Evolutionary conservation across 2,329 filamentous ascomycete species (phyloP).

Genomic region (Rugonectria rugulosa): DNA sequence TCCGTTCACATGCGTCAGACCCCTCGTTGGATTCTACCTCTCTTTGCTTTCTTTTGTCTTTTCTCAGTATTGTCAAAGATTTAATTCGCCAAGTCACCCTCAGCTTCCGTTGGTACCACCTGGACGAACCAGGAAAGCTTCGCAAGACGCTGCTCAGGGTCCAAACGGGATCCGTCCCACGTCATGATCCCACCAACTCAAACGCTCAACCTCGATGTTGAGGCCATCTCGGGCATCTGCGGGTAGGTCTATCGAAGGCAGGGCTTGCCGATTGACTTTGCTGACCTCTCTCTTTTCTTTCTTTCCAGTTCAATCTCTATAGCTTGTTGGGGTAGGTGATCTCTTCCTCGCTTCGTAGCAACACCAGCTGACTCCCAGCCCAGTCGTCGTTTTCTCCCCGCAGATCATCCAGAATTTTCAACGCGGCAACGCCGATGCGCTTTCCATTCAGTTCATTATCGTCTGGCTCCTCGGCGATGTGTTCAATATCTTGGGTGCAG

Average conservation of each 20-base stretch:
- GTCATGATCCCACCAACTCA: constrained; percentile 63
- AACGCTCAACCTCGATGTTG: constrained; percentile 79
- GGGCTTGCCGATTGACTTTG: neutral
- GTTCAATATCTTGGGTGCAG: constrained; percentile 94
- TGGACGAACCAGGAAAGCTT: constrained; percentile 13
- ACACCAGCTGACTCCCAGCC: constrained; percentile 23
- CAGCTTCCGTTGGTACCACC: too few species aligned
- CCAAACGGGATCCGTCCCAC: constrained; percentile 19
- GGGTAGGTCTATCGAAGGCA: constrained; percentile 61
- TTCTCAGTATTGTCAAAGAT: constrained; percentile 1
- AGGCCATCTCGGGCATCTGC: constrained; percentile 91
- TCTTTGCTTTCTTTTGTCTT: neutral
- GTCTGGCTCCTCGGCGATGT: constrained; percentile 95
- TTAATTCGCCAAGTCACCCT: too few species aligned
- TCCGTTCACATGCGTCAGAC: constrained; percentile 5
- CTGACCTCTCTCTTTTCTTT: constrained; percentile 21
- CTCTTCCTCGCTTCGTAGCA: constrained; percentile 1
- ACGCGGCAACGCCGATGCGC: constrained; percentile 81
- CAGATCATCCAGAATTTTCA: constrained; percentile 97
- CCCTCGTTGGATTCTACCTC: neutral
- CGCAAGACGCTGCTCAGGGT: constrained; percentile 28
- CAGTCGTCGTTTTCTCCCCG: constrained; percentile 92
- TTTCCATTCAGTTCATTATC: constrained; percentile 90
- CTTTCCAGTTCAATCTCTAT: constrained; percentile 83
- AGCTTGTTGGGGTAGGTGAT: constrained; percentile 76